Evolutionary conservation across 208 protist genomes (phyloP).

Genomic region (Leishmania tropica): DNA sequence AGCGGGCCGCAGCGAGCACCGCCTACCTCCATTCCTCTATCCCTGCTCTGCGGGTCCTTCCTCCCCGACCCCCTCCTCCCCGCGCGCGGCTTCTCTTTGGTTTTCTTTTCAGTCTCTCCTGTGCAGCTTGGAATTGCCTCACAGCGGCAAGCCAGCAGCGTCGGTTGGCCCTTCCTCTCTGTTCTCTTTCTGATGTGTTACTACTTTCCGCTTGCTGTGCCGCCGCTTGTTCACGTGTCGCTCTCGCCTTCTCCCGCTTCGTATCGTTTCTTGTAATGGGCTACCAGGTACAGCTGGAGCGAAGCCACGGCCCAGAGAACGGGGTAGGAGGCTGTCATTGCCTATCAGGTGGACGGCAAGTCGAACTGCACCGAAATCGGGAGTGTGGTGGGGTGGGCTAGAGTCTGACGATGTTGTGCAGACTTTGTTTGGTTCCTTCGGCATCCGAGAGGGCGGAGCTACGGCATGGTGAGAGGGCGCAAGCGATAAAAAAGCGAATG

Average conservation of each 20-base stretch:
- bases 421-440: not conserved
- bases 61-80: not conserved
- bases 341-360: not conserved
- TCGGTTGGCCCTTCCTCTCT: not conserved
- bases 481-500: not conserved
- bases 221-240: not conserved
- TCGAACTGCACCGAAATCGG: not conserved
- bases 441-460: conserved; percentile 1
- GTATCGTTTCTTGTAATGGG: not conserved
- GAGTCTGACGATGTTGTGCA: not conserved
- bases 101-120: no score
- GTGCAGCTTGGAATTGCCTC: not conserved
- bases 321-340: not conserved
- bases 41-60: not conserved
- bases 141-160: conserved; percentile 27
- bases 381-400: not conserved
- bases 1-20: not conserved
- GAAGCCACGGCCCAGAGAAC: not conserved
- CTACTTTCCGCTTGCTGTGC: not conserved
- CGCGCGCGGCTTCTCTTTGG: not conserved
- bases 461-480: not conserved
- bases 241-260: not conserved
- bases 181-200: not conserved
- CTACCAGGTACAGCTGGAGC: not conserved
- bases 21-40: not conserved